These are phyloP conservation scores for Escovopsis sp. DNA, from an alignment of 2,329 filamentous ascomycete species.

Conservation along the genomic window DNA sequence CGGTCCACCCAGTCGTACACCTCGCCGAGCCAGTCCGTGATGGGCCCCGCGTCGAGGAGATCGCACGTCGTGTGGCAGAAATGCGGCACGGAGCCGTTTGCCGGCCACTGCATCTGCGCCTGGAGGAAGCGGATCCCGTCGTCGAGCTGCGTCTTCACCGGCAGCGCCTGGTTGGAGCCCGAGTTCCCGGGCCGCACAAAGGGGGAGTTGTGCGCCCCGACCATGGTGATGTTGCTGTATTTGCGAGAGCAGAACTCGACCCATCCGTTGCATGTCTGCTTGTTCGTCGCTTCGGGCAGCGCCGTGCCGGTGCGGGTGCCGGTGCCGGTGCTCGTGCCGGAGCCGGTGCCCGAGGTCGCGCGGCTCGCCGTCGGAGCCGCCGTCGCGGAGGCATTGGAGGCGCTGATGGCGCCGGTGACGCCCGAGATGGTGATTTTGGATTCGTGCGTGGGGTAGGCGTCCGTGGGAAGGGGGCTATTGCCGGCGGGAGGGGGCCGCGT, in stretches of 20 bases:
- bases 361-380: conserved; percentile 19
- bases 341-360: conserved; percentile 12
- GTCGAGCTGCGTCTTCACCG: conserved; percentile 57
- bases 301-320: conserved; percentile 20
- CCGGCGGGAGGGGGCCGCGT: conserved; percentile 23
- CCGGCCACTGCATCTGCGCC: conserved; percentile 46
- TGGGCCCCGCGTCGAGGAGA: conserved; percentile 65
- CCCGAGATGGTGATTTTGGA: conserved; percentile 28
- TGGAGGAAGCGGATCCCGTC: conserved; percentile 57
- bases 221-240: conserved; percentile 69
- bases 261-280: conserved; percentile 65
- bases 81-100: conserved; percentile 38
- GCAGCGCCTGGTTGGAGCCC: conserved; percentile 58
- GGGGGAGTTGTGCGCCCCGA: conserved; percentile 69
- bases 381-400: conserved; percentile 24
- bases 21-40: conserved; percentile 54
- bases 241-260: conserved; percentile 61
- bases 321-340: conserved; percentile 14
- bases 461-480: conserved; percentile 23
- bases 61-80: conserved; percentile 81
- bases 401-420: conserved; percentile 16
- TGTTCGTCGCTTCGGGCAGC: conserved; percentile 41
- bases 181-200: conserved; percentile 57
- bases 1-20: conserved; percentile 58
- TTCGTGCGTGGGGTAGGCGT: conserved; percentile 28